Percentiles rank a stretch among this genome's conserved stretches.
Evolutionary conservation across 257 asterid species (phyloP).

Genomic region (Fraxinus pennsylvanica): DNA sequence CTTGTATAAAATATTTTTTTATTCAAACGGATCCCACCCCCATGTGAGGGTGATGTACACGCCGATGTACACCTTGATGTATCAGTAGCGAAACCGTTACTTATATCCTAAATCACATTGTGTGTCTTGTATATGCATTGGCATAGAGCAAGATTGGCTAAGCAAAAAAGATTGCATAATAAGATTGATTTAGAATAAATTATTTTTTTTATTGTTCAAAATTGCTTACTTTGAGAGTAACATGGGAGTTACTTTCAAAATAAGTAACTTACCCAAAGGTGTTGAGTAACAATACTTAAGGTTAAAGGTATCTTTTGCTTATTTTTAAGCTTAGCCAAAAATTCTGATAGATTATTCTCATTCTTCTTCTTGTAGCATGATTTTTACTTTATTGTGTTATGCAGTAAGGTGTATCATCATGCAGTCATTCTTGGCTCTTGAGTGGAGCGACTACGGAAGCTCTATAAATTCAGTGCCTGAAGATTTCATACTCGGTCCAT

Average conservation of each 20-base stretch:
- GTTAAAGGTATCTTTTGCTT: not conserved
- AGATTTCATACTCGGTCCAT: slow-evolving; percentile 77
- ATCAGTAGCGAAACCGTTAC: no score
- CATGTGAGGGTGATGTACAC: no score
- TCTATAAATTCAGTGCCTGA: slow-evolving; percentile 56
- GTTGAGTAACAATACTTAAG: not conserved
- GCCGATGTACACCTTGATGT: no score
- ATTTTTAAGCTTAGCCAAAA: not conserved
- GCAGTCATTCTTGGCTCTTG: slow-evolving; percentile 75
- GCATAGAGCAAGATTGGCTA: not conserved
- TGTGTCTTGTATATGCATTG: slow-evolving; percentile 18
- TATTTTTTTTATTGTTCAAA: not conserved
- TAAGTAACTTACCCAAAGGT: not conserved
- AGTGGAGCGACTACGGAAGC: slow-evolving; percentile 62
- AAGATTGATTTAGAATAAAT: not conserved
- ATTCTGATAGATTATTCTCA: not conserved
- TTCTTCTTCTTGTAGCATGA: slow-evolving; percentile 21
- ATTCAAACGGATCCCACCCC: no score
- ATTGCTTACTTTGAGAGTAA: not conserved
- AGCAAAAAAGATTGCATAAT: not conserved
- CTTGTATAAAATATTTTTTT: no score
- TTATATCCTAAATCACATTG: slow-evolving; percentile 13
- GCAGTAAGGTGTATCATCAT: slow-evolving; percentile 86
- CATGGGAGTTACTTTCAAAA: not conserved
- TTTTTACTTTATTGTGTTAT: slow-evolving; percentile 20